Base-by-base conservation (phyloP, 1,284 basidiomycete species). In the Boletus calvinii region DNA sequence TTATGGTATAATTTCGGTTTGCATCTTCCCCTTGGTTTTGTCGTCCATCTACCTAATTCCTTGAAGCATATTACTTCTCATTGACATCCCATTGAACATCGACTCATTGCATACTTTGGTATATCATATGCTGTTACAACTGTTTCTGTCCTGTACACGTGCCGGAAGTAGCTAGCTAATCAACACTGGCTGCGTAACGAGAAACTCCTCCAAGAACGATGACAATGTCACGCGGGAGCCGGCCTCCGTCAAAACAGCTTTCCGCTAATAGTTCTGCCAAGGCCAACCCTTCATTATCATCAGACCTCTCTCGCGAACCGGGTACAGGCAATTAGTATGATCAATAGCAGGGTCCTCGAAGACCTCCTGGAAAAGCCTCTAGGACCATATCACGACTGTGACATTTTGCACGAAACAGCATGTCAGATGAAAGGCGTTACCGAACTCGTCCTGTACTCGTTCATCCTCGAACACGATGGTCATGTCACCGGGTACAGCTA, bases 21-120 rank as follows among this genome's bases (percentile, higher is more conserved):
- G 48, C 45, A 30, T 22, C 44, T 20, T 37, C 18, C 22, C 42
- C 35, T 56, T 43, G 59, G 48, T 46, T 39, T 46, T 59, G 53
- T 63, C 60, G 4, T 15, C 44, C 59, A 55, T 60, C 60, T 61
- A 60, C 62, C 56, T 60, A 66, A 68, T 53, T 26, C 53, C 46
- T 61, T 46, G 61, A 53, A 37, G 56, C 57, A 61, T 56, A 53
- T 55, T 48, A 63, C 46, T 50, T 45, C 18, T n/a, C 48, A 51
- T 62, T 51, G 59, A 63, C 46, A 65, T 67, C 55, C 56, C 56
- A 61, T 59, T 50, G 49, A 66, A 61, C 50, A 62, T 65, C 54
- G 46, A 63, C 52, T 54, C 55, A 50, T 55, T 56, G 55, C 68
- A 69, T 64, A 65, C 64, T 60, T 62, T 65, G 66, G 54, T 61